These are phyloP conservation scores for Penicillium sp. DNA, from an alignment of 2,329 filamentous ascomycete genomes.

Conservation along the genomic window DNA sequence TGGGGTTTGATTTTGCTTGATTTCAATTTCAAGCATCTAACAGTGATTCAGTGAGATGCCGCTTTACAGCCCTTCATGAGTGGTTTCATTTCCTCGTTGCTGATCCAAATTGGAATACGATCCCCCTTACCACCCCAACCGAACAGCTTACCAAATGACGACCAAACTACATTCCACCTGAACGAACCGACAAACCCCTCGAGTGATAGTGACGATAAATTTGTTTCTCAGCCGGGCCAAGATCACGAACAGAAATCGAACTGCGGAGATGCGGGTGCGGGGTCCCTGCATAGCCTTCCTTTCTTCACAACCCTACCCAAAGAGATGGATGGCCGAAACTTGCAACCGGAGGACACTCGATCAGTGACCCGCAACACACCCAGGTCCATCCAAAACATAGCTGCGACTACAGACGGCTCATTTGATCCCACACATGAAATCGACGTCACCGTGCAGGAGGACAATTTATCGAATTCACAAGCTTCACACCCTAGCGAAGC, in stretches of 20 bases:
- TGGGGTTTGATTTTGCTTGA: constrained; percentile 6
- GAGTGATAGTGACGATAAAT: constrained; percentile 10
- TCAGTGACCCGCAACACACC: constrained; percentile 6
- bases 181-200: constrained; percentile 23
- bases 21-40: constrained; percentile 1
- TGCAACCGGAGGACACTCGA: constrained; percentile 16
- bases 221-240: constrained; percentile 14
- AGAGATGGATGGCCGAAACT: constrained; percentile 25
- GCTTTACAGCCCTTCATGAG: constrained; percentile 40
- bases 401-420: neutral
- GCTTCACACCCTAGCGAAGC: neutral
- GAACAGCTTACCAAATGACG: constrained; percentile 23
- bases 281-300: constrained; percentile 22
- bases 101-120: constrained; percentile 45
- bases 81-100: constrained; percentile 43
- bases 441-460: neutral
- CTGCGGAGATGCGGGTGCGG: constrained; percentile 25
- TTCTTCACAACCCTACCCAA: constrained; percentile 20
- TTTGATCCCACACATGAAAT: neutral
- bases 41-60: constrained; percentile 18
- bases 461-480: neutral
- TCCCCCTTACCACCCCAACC: constrained; percentile 41
- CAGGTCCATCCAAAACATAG: neutral
- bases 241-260: constrained; percentile 6
- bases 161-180: constrained; percentile 23